A percentile compares a stretch with the other conserved stretches of the same genome.
Conservation (phyloP, 2,329 filamentous ascomycete genomes). For the Pyrenochaeta sp. region DNA sequence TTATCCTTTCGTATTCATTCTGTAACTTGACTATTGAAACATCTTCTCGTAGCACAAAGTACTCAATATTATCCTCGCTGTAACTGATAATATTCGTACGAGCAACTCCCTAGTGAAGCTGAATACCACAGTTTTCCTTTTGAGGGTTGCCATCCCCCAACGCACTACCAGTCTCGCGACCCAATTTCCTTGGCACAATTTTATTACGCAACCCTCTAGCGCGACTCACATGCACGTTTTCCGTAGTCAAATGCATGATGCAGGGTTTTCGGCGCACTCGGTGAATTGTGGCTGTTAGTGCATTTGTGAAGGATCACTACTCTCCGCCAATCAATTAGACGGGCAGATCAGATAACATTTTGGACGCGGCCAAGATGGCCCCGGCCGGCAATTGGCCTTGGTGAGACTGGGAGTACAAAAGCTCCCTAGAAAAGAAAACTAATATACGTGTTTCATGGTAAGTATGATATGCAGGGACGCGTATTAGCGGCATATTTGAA, state of each 20-base stretch:
- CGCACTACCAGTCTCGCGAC: too few species aligned
- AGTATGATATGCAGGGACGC: neutral
- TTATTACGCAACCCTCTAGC: neutral
- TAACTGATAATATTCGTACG: too few species aligned
- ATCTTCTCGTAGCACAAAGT: too few species aligned
- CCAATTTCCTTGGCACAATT: neutral
- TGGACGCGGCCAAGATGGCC: neutral
- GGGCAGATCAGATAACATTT: neutral
- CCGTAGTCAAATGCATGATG: neutral
- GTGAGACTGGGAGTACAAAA: neutral
- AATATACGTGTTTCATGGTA: neutral
- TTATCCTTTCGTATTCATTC: too few species aligned
- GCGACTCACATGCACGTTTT: neutral
- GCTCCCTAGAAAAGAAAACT: neutral
- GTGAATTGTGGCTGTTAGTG: neutral
- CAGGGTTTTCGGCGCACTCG: neutral
- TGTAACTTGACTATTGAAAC: too few species aligned
- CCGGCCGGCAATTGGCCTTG: too few species aligned
- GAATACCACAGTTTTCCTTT: too few species aligned
- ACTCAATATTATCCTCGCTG: too few species aligned
- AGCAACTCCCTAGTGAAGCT: too few species aligned
- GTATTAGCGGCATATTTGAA: neutral
- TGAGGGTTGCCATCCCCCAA: too few species aligned
- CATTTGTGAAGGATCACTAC: neutral
- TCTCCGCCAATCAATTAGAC: neutral